Conservation (phyloP, 352 stramenopile genomes). For the Pythium dissimile region DNA sequence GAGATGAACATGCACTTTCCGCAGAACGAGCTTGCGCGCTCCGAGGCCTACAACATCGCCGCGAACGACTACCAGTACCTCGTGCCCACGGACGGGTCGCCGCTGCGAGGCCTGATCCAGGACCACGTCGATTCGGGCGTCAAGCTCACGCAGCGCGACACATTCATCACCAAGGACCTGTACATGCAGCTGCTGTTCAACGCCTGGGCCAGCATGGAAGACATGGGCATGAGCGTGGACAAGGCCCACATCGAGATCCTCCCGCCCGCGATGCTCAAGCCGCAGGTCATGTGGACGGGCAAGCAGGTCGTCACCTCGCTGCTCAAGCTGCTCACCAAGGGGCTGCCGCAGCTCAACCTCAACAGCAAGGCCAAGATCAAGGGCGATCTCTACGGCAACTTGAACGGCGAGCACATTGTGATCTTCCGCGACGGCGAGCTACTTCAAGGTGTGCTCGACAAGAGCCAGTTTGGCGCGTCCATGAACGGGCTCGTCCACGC, state of each 20-base stretch:
- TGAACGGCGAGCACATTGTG: slow-evolving; percentile 95
- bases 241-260: slow-evolving; percentile 93
- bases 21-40: slow-evolving; percentile 97
- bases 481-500: slow-evolving; percentile 98
- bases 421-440: slow-evolving; percentile 96
- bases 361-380: slow-evolving; percentile 97
- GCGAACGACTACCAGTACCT: slow-evolving; percentile 98
- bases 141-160: slow-evolving; percentile 98
- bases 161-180: slow-evolving; percentile 97
- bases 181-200: slow-evolving; percentile 98
- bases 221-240: slow-evolving; percentile 85
- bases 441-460: slow-evolving; percentile 97
- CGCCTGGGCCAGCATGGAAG: slow-evolving; percentile 94
- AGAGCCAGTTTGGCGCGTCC: slow-evolving; percentile 97
- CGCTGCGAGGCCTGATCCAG: slow-evolving; percentile 98
- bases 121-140: slow-evolving; percentile 99
- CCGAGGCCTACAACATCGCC: slow-evolving; percentile 97
- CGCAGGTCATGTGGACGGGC: slow-evolving; percentile 96
- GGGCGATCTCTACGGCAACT: slow-evolving; percentile 91
- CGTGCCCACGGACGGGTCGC: slow-evolving; percentile 97
- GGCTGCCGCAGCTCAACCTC: slow-evolving; percentile 87
- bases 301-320: slow-evolving; percentile 99
- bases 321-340: slow-evolving; percentile 92
- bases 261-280: slow-evolving; percentile 97
- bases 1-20: slow-evolving; percentile 99